Conservation (phyloP, 2,329 filamentous ascomycete species). For the Stagonosporopsis rhizophila region DNA sequence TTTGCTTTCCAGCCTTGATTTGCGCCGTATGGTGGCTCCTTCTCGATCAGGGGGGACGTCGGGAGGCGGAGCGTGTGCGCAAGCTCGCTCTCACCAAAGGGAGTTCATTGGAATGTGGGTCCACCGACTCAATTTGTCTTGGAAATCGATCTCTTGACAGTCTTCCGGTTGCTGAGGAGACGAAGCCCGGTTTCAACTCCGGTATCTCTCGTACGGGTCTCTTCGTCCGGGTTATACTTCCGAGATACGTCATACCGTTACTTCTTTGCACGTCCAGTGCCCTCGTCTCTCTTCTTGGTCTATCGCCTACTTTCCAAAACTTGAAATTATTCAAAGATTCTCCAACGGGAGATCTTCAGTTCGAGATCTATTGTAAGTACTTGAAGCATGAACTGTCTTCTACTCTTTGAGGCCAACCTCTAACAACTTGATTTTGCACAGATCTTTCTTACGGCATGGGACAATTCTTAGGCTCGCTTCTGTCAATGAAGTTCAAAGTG, state of each 20-base stretch:
- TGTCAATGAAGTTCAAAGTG: neutral
- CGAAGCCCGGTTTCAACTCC: neutral
- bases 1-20: neutral
- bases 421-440: neutral
- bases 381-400: neutral
- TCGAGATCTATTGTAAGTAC: neutral
- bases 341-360: neutral
- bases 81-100: neutral
- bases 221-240: neutral
- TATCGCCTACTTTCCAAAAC: neutral
- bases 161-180: neutral
- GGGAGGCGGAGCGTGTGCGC: neutral
- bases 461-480: neutral
- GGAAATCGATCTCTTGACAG: neutral
- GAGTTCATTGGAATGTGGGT: neutral
- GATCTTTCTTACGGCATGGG: neutral
- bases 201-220: neutral
- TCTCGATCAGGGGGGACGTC: neutral
- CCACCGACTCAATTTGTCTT: neutral
- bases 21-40: neutral
- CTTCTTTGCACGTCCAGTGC: neutral
- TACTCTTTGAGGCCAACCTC: no score
- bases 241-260: neutral
- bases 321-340: neutral
- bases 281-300: neutral